These are phyloP conservation scores for Verticillium klebahnii DNA, from an alignment of 2,329 filamentous ascomycete genomes.

Conservation along the genomic window DNA sequence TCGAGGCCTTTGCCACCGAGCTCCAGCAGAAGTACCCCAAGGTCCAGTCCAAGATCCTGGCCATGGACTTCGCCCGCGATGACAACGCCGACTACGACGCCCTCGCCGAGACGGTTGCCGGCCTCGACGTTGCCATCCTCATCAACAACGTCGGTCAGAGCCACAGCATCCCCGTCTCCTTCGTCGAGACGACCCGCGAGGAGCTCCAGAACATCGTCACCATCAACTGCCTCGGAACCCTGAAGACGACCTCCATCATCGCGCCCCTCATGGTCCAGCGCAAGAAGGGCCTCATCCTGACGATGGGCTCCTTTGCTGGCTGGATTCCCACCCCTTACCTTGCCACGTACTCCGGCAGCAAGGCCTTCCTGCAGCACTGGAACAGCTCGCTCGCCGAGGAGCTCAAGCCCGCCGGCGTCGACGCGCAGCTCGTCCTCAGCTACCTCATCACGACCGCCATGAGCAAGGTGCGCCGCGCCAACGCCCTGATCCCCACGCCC, in stretches of 20 bases:
- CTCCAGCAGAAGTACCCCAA: constrained; percentile 64
- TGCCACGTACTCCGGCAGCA: constrained; percentile 95
- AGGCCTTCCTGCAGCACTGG: constrained; percentile 98
- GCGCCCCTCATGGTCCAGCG: constrained; percentile 80
- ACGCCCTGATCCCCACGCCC: constrained; percentile 72
- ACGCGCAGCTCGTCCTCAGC: constrained; percentile 86
- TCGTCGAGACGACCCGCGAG: constrained; percentile 70
- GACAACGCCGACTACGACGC: constrained; percentile 74
- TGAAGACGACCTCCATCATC: constrained; percentile 81
- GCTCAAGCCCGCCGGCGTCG: constrained; percentile 72
- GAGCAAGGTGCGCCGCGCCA: constrained; percentile 87
- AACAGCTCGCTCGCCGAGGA: constrained; percentile 81
- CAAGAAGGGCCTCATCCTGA: constrained; percentile 84
- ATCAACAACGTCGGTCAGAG: constrained; percentile 97
- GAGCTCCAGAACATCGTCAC: constrained; percentile 89
- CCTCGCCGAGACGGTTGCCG: constrained; percentile 63
- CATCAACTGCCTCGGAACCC: constrained; percentile 89
- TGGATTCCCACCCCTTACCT: constrained; percentile 87
- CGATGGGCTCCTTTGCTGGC: constrained; percentile 95
- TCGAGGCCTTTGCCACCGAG: constrained; percentile 70
- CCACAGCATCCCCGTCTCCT: constrained; percentile 88
- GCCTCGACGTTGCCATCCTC: constrained; percentile 77
- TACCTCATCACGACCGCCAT: constrained; percentile 95
- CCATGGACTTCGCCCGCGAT: constrained; percentile 89
- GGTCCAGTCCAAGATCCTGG: constrained; percentile 70